These are phyloP conservation scores for Mycena galopus DNA, from an alignment of 768 basidiomycete species.

Conservation along the genomic window DNA sequence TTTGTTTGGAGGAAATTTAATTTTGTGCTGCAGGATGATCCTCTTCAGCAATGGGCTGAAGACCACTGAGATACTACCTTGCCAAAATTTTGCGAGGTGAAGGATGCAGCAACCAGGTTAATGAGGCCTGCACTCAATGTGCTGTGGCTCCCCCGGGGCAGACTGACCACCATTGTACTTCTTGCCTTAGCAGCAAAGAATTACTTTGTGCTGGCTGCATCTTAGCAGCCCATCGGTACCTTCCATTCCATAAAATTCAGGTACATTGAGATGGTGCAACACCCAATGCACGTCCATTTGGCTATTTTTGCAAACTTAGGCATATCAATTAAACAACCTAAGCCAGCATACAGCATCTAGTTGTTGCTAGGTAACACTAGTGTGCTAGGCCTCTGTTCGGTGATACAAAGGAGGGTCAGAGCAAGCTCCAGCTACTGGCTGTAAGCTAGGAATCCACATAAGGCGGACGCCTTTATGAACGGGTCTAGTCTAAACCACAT, in stretches of 20 bases:
- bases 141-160: not conserved
- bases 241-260: slow-evolving; percentile 6
- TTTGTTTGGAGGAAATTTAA: not conserved
- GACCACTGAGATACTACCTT: not conserved
- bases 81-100: not conserved
- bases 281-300: no score
- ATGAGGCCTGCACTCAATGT: not conserved
- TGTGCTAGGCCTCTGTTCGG: no score
- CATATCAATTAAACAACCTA: no score
- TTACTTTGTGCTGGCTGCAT: not conserved
- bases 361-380: no score
- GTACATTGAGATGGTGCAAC: no score
- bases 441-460: no score
- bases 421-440: no score
- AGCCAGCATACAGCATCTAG: no score
- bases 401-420: no score
- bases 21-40: not conserved
- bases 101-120: not conserved
- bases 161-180: not conserved
- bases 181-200: not conserved
- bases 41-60: not conserved
- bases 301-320: no score
- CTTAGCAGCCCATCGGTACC: not conserved
- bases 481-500: no score
- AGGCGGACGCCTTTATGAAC: no score